Base-by-base conservation (phyloP, 805 yeast species). In the Lipomyces chichibuensis region DNA sequence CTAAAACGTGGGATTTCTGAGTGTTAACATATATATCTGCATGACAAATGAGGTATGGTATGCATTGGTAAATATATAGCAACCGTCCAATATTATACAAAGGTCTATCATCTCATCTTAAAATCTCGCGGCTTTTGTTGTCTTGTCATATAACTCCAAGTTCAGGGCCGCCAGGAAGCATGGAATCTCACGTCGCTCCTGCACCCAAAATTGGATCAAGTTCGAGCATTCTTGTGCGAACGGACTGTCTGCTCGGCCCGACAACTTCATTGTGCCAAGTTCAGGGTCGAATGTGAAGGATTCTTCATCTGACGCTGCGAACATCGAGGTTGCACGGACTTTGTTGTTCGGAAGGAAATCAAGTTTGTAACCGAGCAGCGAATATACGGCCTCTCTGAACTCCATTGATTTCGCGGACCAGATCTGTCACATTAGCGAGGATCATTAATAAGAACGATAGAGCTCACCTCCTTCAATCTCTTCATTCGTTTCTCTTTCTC, bases 121-220 rank as follows among this genome's bases (percentile, higher is more conserved):
- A 59, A 65, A 65, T 25, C 65, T 52, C 6, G 71, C 71, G 17
- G 72, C 71, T 37, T 68, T 72, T 17, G 74, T 72, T 17, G 73
- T 75, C 67, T 76, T 75, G 60, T 88, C 89, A 78, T 85, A 88
- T 17, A 91, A 76, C 74, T 85, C 88, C 63, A 92, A 78, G 55
- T 87, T 90, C 68, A 92, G 78, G 0, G 93, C 91, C 65, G 93
- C 87, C 63, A 92, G 78, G 71, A 92, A 88, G 70, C 96, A 89
- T 0, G 95, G 90, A 17, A 91, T 84, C 71, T 90, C 91, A 35
- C 83, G 84, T 70, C 86, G 84, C 54, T 89, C 89, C 54, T 81
- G 80, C 1, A 90, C 85, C 92, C 95, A 91, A 65, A 84, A 84
- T 9, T 83, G 77, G 17, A 89, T 82, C 65, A 91, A 80, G 58